Percentiles rank a stretch among this genome's conserved stretches.
Evolutionary conservation across 73 alveolate genomes (phyloP).

Genomic region (Blepharisma stoltei): DNA sequence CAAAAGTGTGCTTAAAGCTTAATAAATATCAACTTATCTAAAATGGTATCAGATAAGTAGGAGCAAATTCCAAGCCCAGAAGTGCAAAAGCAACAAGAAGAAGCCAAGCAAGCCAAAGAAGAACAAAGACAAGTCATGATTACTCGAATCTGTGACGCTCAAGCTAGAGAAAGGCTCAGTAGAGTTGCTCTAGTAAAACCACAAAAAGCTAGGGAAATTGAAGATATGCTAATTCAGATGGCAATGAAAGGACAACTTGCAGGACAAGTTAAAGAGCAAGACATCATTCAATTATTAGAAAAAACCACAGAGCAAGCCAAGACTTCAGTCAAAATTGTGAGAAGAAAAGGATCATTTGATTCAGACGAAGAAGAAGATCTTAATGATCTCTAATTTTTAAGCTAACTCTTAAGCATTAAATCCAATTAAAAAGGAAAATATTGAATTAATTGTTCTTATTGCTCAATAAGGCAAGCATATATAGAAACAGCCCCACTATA

Average conservation of each 20-base stretch:
- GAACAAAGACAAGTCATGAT: constrained; percentile 10
- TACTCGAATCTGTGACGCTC: neutral
- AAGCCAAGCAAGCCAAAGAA: neutral
- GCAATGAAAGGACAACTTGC: constrained; percentile 22
- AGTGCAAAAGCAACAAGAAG: constrained; percentile 13
- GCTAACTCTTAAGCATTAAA: neutral
- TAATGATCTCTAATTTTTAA: neutral
- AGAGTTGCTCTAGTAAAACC: constrained; percentile 15
- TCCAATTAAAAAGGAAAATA: too few species aligned
- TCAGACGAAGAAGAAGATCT: constrained; percentile 22
- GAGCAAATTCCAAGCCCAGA: neutral
- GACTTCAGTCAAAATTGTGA: neutral
- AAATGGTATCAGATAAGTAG: too few species aligned
- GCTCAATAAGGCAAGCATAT: neutral
- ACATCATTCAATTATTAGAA: neutral
- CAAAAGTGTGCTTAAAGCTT: too few species aligned
- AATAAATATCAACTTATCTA: too few species aligned
- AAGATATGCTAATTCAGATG: neutral
- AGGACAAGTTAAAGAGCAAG: constrained; percentile 14
- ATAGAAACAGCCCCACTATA: constrained; percentile 47
- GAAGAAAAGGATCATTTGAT: constrained; percentile 13
- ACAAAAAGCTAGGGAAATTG: constrained; percentile 26
- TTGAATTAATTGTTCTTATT: too few species aligned
- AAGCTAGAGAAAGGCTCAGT: constrained; percentile 2
- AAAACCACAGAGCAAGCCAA: neutral